Evolutionary conservation across 306 rosid species (phyloP).

Genomic region (Quercus parvula): DNA sequence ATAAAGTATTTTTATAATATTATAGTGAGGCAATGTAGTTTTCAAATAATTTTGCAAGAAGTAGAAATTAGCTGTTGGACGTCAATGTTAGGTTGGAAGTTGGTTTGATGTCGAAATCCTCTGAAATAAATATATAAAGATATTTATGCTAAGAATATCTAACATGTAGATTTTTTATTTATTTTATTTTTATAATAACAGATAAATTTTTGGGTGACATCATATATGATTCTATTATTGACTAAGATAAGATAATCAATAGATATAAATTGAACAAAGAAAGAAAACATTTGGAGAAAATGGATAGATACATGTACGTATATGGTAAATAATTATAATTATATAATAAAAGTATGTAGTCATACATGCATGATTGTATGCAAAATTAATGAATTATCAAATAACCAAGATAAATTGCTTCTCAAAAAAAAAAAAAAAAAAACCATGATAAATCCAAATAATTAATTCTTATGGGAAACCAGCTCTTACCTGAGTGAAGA

Average conservation of each 20-base stretch:
- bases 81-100: background rate
- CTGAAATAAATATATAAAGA: no score
- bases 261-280: no score
- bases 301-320: no score
- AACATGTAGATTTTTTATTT: no score
- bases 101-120: background rate
- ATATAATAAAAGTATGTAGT: background rate
- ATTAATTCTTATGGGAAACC: background rate
- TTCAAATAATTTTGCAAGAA: background rate
- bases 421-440: no score
- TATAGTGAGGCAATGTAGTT: no score
- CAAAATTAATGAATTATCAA: background rate
- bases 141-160: no score
- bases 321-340: no score
- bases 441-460: background rate
- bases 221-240: background rate
- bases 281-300: background rate
- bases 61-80: background rate
- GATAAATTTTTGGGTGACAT: background rate
- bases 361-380: background rate
- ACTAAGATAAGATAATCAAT: background rate
- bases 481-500: constrained; percentile 66
- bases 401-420: no score
- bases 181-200: no score
- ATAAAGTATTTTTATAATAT: no score